Conservation (phyloP, 805 yeast genomes). For the Saccharomycopsis javanensis region DNA sequence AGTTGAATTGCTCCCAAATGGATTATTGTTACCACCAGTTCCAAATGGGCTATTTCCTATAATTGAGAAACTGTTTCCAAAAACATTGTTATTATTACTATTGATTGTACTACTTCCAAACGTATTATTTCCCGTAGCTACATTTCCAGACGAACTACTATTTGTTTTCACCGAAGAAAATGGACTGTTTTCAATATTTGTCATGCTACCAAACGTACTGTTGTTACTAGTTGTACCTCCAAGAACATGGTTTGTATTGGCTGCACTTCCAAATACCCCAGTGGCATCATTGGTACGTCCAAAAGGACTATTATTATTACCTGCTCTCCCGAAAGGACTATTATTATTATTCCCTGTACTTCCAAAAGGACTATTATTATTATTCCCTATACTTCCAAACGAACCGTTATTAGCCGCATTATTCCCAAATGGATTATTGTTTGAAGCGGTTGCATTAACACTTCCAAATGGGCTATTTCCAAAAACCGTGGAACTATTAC, state of each 20-base stretch:
- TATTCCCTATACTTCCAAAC: neutral
- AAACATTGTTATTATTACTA: neutral
- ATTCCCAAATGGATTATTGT: neutral
- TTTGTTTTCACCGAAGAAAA: neutral
- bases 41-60: neutral
- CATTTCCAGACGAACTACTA: neutral
- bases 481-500: neutral
- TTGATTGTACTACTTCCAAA: neutral
- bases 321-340: neutral
- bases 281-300: neutral
- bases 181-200: neutral
- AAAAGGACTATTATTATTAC: neutral
- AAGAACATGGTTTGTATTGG: neutral
- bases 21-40: neutral
- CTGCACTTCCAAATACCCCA: neutral
- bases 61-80: neutral
- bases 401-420: neutral
- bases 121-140: neutral
- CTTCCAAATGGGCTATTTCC: too few species aligned
- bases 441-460: neutral
- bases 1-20: neutral
- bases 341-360: neutral
- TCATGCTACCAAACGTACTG: neutral
- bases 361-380: neutral
- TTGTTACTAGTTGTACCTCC: neutral